Evolutionary conservation across 768 basidiomycete genomes (phyloP).

Genomic region (Russula foetens): DNA sequence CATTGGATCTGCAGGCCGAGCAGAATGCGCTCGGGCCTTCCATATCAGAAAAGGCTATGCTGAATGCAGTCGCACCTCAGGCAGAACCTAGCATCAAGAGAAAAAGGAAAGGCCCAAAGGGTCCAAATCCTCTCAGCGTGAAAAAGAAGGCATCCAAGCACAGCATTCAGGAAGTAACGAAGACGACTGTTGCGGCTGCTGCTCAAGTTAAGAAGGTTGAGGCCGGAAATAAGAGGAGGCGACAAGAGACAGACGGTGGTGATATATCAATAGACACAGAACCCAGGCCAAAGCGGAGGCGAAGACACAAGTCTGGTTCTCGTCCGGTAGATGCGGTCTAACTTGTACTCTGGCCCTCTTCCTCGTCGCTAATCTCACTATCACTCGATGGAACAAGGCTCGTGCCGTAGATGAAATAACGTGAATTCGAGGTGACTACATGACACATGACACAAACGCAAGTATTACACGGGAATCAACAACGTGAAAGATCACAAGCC

Average conservation of each 20-base stretch:
- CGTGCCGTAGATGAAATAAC: background rate
- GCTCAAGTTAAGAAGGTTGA: conserved; percentile 13
- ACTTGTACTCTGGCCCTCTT: background rate
- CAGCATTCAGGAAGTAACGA: background rate
- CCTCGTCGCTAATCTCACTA: background rate
- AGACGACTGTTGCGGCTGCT: conserved; percentile 15
- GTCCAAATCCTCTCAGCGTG: conserved; percentile 86
- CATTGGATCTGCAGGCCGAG: conserved; percentile 42
- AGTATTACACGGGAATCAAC: background rate
- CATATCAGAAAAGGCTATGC: conserved; percentile 38
- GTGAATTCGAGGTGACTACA: background rate
- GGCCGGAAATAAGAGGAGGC: conserved; percentile 26
- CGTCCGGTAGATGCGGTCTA: background rate
- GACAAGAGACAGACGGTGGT: conserved; percentile 17
- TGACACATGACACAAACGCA: background rate
- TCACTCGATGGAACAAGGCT: background rate
- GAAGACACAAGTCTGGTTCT: conserved; percentile 19
- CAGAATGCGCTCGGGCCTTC: conserved; percentile 49
- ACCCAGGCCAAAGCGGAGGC: conserved; percentile 23
- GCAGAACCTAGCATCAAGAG: conserved; percentile 44
- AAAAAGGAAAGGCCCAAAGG: conserved; percentile 63
- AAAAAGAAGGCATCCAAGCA: conserved; percentile 63
- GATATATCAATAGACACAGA: conserved; percentile 6
- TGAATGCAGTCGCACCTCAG: conserved; percentile 28
- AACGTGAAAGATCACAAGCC: conserved; percentile 39